Evolutionary conservation across 2,329 filamentous ascomycete species (phyloP), one percentile per base, ranked within the genome.

Genomic region (Fusarium sp.): DNA sequence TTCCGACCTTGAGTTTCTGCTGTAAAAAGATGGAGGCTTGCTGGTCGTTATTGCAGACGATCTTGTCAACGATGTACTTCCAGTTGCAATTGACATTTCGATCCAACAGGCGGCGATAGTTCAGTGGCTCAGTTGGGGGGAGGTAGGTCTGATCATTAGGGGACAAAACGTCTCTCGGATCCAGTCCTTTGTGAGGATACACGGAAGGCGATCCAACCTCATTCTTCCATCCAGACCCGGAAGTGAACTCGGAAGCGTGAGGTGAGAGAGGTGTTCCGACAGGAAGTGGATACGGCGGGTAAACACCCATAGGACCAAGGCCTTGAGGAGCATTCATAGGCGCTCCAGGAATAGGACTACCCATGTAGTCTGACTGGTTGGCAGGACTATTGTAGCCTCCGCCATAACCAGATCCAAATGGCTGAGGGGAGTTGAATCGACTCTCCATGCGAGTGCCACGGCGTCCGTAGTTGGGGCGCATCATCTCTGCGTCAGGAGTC

Each of bases 21-120:
- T 99, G 96, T 46, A 99, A 85, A 82, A 99, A 99, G 76, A 99
- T 98, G 4, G 96, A 99, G 12, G 97, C 96, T 81, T 99, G 96
- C 81, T 99, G 96, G 78, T 99, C 96, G 80, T 99, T 98, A 84
- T 94, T 98, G 88, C 94, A 97, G 72, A 99, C 94, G 78, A 99
- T 99, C 85, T 98, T 98, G 84, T 99, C 95, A 58, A 99, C 96
- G 74, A 99, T 98, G 79, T 97, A 98, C 83, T 96, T 97, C 96
- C 95, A 99, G 83, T 99, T 97, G 83, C 95, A 98, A 77, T 93
- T 97, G 81, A 97, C 94, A 78, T 95, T 97, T 77, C 94, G 94
- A 78, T 99, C 96, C 48, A 98, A 89, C 41, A 99, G 87, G 59
- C 94, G 94, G 65, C 96, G 94, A 77, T 98, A 99, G 81, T 99